Base-by-base conservation (phyloP, 2,329 filamentous ascomycete genomes). In the Fusarium sp. region DNA sequence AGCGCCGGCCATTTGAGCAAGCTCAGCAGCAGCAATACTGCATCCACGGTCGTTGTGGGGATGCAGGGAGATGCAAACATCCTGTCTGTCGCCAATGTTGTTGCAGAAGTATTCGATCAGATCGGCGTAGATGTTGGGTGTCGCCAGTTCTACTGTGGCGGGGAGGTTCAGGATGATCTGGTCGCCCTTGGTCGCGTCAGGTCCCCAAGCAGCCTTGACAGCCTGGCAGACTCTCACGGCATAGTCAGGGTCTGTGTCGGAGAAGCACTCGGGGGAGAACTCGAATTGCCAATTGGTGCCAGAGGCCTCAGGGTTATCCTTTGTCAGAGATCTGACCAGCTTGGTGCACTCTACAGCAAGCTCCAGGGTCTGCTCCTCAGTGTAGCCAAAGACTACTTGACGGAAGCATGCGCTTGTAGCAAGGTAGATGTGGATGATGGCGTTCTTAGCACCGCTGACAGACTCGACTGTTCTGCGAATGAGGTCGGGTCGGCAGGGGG, bases 331-430 rank as follows among this genome's bases (percentile, higher is more conserved):
- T 49, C 96, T 88, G 47, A 96, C 95, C 78, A 94, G 93, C 83
- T 94, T 94, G 73, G 96, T 91, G 85, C 95, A 98, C 75, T 91
- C 90, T 39, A 95, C 92, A 5, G 96, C 96, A 78, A 97, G 88
- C 74, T 92, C 93, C 64, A 98, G 84, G 75, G 89, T 93, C 83
- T 98, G 88, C 75, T 95, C 91, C 81, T 97, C 92, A 66, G 91
- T 89, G 89, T 95, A 96, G 80, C 91, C 91, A 83, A 99, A 98
- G 68, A 98, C 93, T 64, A 98, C 91, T 69, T 91, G 90, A 71
- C 95, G 93, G 88, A 99, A 99, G 83, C 96, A 99, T 77, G 95
- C 94, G 85, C 94, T 97, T 12, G 96, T 98, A 55, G 96, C 96
- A 56, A 99, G 91, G 85, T 98, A 99, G 78, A 98, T 92, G 84